These are phyloP conservation scores for Salvia rosmarinus DNA, from an alignment of 257 asterid genomes.

Conservation along the genomic window DNA sequence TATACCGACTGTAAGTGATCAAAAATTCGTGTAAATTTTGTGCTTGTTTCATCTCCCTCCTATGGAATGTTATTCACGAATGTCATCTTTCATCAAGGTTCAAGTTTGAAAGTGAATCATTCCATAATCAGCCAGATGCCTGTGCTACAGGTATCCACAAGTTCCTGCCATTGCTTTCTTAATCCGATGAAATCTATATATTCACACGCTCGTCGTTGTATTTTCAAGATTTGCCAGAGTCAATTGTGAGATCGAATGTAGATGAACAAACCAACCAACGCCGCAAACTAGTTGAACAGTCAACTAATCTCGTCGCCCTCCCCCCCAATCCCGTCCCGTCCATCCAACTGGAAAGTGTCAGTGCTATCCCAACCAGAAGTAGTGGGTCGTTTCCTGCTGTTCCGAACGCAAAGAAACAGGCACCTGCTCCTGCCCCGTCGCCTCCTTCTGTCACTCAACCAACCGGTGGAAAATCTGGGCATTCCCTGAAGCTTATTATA, in stretches of 20 bases:
- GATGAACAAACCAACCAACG: slow-evolving; percentile 41
- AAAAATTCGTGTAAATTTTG: slow-evolving; percentile 2
- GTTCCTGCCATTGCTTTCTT: slow-evolving; percentile 2
- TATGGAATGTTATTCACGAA: slow-evolving; percentile 31
- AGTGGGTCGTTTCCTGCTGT: slow-evolving; percentile 89
- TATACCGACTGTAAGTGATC: slow-evolving; percentile 55
- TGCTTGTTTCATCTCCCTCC: slow-evolving; percentile 9
- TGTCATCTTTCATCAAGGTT: slow-evolving; percentile 41
- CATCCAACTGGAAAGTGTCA: slow-evolving; percentile 31
- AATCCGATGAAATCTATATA: background rate
- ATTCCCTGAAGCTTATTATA: slow-evolving; percentile 50
- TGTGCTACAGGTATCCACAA: slow-evolving; percentile 40
- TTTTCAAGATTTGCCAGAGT: slow-evolving; percentile 47
- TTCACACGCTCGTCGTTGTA: slow-evolving; percentile 3
- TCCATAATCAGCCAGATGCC: slow-evolving; percentile 32
- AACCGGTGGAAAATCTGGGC: slow-evolving; percentile 34
- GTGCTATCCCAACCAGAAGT: slow-evolving; percentile 65
- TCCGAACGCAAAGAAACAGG: slow-evolving; percentile 44
- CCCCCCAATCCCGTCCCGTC: slow-evolving; percentile 45
- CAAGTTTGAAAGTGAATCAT: slow-evolving; percentile 44
- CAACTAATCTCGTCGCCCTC: slow-evolving; percentile 59
- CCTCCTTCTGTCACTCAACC: slow-evolving; percentile 41
- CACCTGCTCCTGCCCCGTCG: slow-evolving; percentile 42
- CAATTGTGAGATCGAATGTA: slow-evolving; percentile 36
- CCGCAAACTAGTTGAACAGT: slow-evolving; percentile 59